Conservation (phyloP, 2,329 filamentous ascomycete species). For the Colletotrichum limetticola region DNA sequence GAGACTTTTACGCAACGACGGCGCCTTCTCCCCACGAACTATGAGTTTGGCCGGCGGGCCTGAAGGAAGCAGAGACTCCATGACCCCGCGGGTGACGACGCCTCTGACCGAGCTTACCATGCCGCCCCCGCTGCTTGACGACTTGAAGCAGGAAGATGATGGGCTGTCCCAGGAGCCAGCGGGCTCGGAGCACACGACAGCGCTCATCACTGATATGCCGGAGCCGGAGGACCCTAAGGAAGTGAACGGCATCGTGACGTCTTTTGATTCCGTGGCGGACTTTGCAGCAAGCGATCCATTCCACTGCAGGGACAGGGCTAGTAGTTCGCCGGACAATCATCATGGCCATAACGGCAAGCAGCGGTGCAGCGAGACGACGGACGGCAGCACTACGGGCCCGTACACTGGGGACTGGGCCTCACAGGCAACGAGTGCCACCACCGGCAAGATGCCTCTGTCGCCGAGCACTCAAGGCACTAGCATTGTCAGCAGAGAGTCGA, state of each 20-base stretch:
- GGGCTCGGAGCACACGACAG: constrained; percentile 42
- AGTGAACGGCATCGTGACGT: constrained; percentile 54
- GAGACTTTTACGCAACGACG: constrained; percentile 49
- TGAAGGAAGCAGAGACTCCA: constrained; percentile 20
- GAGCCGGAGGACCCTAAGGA: constrained; percentile 50
- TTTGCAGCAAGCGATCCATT: constrained; percentile 63
- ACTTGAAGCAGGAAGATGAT: constrained; percentile 39
- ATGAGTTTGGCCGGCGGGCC: constrained; percentile 50
- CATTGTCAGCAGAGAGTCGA: constrained; percentile 69
- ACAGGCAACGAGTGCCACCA: constrained; percentile 71
- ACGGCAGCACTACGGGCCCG: constrained; percentile 66
- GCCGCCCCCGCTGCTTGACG: constrained; percentile 35
- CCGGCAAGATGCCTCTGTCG: constrained; percentile 71
- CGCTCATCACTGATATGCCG: constrained; percentile 46
- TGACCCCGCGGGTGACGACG: constrained; percentile 31
- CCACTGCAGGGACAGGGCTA: constrained; percentile 45
- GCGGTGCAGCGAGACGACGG: constrained; percentile 70
- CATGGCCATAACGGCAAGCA: constrained; percentile 59
- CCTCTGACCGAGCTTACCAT: constrained; percentile 31
- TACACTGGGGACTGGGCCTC: constrained; percentile 70
- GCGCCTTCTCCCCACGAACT: constrained; percentile 56
- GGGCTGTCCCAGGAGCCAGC: constrained; percentile 41
- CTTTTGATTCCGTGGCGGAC: constrained; percentile 59
- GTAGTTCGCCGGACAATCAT: constrained; percentile 48
- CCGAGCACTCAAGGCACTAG: constrained; percentile 75